Evolutionary conservation across 2,329 filamentous ascomycete genomes (phyloP), one percentile per base, ranked within the genome.

Genomic region (Ophiosphaerella narmari): DNA sequence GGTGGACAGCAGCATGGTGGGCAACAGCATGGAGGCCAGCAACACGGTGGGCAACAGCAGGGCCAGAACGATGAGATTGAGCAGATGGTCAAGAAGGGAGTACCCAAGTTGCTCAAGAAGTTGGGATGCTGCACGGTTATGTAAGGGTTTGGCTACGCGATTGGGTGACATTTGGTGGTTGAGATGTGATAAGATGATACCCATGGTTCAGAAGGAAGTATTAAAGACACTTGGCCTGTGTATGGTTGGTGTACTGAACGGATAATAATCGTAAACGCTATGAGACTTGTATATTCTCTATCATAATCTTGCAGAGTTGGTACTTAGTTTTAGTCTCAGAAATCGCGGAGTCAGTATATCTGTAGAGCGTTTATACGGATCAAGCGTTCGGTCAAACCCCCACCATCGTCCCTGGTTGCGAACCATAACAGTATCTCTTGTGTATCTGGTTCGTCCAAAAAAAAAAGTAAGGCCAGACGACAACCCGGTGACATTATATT

Each of bases 121-220:
- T 69, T 91, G 70, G 74, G 77, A 35, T 92, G 88, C 74, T 92
- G 89, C 77, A 77, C 84, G 34, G 83, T 93, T 64, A 92, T 92
- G 89, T 93, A 57, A 54, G 34, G 32, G 6, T 24, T 39, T 31
- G 12, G 39, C 23, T 34, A 26, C 26, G 16, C 39, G 42, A 44
- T 43, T 33, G 14, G 33, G 21, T 26, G 37, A 16, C 12, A 9
- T 7, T 39, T 23, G 21, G 18, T 16, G 37, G 23, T 33, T 23
- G 26, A 29, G 41, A 46, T 21, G 29, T 33, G 9, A 33, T 21
- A 26, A 33, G 35, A 38, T 38, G n/a, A 36, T 36, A 36, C 34
- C 34, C 34, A 18, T 14, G 6, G 34, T 16, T 36, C n/a, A 36
- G 34, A 29, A 6, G 26, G 26, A 9, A 29, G 3, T 29, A 11